Evolutionary conservation across 495 filamentous ascomycete genomes (phyloP), one percentile per base, ranked within the genome.

Genomic region (Tuber indicum): DNA sequence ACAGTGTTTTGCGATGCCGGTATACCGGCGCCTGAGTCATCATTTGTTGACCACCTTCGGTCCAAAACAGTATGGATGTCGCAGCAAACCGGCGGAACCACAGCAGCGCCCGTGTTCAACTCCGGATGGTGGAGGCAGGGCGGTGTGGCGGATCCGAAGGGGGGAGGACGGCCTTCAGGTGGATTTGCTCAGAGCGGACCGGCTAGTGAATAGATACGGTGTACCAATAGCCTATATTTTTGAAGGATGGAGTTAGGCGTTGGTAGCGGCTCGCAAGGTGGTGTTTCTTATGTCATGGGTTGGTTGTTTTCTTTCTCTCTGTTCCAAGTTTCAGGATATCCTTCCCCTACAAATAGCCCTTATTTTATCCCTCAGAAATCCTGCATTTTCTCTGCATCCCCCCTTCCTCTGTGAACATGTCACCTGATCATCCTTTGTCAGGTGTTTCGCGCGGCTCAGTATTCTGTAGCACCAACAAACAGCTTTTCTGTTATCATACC

Each of bases 131-230:
- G 74, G 74, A n/a, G 74, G 45, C 41, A 75, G 69, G 47, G 72
- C 41, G 26, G 43, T 72, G 16, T 75, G 74, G 74, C 36, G 43
- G 21, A 72, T 75, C 43, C 58, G 17, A 66, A 32, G 32, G 26
- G 58, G n/a, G 12, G 26, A n/a, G 41, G 69, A 58, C 19, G 32
- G 41, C 36, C 42, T 47, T 42, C 32, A 75, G 43, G 43, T 72
- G 41, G 47, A 42, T 43, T n/a, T 49, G 7, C 36, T 72, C 21
- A 75, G 36, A 41, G 74, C n/a, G n/a, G 74, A 75, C 44, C 44
- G 8, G 3, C 52, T 75, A 23, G 32, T 72, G 75, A 76, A 72
- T 49, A 71, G 43, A 47, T 75, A 75, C 21, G 74, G 74, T 21
- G 45, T 43, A n/a, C 75, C 46, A 6, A 52, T 73, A 26, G 16